phyloP scores from a whole-genome alignment of 2,329 filamentous ascomycete genomes.

The Venturia nashicola region DNA sequence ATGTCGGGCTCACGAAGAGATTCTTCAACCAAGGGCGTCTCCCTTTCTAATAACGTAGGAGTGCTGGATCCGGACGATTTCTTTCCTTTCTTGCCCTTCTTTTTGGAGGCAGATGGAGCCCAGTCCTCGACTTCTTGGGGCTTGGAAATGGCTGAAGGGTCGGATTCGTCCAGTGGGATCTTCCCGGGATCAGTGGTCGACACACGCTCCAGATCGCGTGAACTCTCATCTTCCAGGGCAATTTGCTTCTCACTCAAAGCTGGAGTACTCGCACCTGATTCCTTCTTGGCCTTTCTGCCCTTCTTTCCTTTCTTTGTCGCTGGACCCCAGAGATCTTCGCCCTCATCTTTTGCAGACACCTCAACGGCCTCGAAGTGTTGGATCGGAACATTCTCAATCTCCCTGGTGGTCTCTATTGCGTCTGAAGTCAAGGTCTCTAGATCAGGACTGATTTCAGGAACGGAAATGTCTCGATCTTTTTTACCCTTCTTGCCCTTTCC shows the following conservation, averaged over 20 bases:
- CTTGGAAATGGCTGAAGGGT: not conserved
- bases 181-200: not conserved
- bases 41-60: not conserved
- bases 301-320: constrained; percentile 5
- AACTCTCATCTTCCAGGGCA: not conserved
- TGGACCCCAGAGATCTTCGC: not conserved
- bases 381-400: not conserved
- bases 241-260: not conserved
- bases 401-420: not conserved
- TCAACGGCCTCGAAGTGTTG: not conserved
- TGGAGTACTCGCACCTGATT: not conserved
- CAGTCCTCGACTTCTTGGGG: not conserved
- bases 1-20: not conserved
- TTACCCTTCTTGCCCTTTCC: not conserved
- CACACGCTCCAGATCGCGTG: not conserved
- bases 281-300: constrained; percentile 7
- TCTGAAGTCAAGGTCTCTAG: not conserved
- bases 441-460: not conserved
- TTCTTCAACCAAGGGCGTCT: not conserved
- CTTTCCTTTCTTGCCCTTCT: constrained; percentile 36
- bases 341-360: not conserved
- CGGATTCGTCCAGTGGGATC: not conserved
- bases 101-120: constrained; percentile 20
- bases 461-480: not conserved
- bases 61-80: constrained; percentile 10